Base-by-base conservation (phyloP, 2,329 filamentous ascomycete species). In the Mariannaea sp. region DNA sequence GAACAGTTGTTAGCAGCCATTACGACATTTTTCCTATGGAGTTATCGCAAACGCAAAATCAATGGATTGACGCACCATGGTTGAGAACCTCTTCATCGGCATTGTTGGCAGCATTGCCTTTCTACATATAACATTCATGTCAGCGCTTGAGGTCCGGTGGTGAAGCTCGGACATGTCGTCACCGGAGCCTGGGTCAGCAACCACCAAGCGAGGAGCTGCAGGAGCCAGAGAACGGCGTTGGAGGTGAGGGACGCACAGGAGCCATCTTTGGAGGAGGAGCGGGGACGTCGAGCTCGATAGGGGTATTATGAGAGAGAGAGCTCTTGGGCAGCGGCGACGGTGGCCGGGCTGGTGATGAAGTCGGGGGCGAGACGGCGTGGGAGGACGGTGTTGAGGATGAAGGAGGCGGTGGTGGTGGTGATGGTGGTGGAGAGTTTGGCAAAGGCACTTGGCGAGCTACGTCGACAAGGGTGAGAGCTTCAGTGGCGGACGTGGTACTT, bases 181-280 rank as follows among this genome's bases (percentile, higher is more conserved):
- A 58, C 47, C 22, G 49, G 52, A 47, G 40, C 48, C 55, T n/a
- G n/a, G n/a, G n/a, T n/a, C n/a, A 53, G 49, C 36, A 38, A 51
- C 45, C 43, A 57, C 48, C 35, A 59, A 53, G 38, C 24, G 46
- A 36, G 26, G 36, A 33, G 35, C 35, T 41, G 29, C n/a, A 41
- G 46, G 22, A 35, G 24, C 27, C 27, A 49, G 14, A 29, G 26
- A 16, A 17, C 27, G 42, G 39, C 55, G 46, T 48, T 33, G 41
- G 60, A 54, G 44, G 58, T 51, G 60, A 55, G 55, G 57, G 51
- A 58, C 80, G 75, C 80, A 83, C 80, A 67, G 80, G 75, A 74
- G 80, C 75, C 80, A 83, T 83, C 65, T 73, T 80, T 74, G 70
- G 67, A 67, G 71, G 65, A 62, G 65, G 55, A 57, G 60, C 57